A percentile compares a stretch with the other conserved stretches of the same genome.
These are phyloP conservation scores for Penicillium frequentans DNA, from an alignment of 2,329 filamentous ascomycete genomes.

Conservation along the genomic window DNA sequence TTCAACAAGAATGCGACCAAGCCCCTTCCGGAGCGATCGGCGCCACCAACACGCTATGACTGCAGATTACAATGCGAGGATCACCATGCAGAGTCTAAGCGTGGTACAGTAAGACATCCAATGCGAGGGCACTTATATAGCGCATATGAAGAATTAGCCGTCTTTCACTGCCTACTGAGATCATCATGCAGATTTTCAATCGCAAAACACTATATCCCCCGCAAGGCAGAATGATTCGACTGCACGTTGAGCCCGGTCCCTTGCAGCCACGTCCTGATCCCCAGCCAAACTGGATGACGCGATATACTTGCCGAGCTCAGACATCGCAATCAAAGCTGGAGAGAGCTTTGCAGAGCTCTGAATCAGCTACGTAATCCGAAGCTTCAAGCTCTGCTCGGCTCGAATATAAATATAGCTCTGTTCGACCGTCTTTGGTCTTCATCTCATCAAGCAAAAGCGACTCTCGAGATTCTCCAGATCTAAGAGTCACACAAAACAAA, in stretches of 20 bases:
- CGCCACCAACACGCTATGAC: conserved; percentile 4
- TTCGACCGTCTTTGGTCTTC: conserved; percentile 2
- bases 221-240: conserved; percentile 13
- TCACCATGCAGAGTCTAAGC: conserved; percentile 12
- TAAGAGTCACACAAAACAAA: background rate
- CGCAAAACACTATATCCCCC: conserved; percentile 10
- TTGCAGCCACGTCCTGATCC: conserved; percentile 11
- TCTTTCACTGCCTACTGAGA: conserved; percentile 4
- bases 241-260: conserved; percentile 19
- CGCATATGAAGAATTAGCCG: background rate
- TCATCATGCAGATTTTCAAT: conserved; percentile 13
- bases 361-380: conserved; percentile 8
- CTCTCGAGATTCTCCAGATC: conserved; percentile 3
- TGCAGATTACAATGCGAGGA: conserved; percentile 18
- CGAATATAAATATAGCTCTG: conserved; percentile 19
- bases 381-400: conserved; percentile 3
- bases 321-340: conserved; percentile 1
- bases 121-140: conserved; percentile 6
- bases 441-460: conserved; percentile 16
- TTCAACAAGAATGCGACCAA: conserved; percentile 18
- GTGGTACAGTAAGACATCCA: conserved; percentile 4
- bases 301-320: conserved; percentile 6
- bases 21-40: conserved; percentile 18
- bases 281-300: conserved; percentile 9
- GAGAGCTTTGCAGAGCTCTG: background rate